Base-by-base conservation (phyloP, 2,329 filamentous ascomycete genomes). In the Pleoardoris graminearum region DNA sequence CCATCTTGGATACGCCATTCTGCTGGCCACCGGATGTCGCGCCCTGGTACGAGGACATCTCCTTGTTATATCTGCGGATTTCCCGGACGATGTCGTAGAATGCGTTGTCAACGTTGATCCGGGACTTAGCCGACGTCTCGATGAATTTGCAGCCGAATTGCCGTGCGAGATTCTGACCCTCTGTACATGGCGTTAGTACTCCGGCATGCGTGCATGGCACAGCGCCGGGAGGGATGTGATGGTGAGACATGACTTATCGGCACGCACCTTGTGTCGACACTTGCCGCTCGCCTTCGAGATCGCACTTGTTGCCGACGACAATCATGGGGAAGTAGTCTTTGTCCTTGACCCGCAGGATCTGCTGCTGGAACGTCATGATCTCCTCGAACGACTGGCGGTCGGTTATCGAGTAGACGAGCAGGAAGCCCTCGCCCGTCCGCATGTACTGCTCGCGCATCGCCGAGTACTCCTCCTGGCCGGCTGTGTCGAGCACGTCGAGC, bases 301-400 rank as follows among this genome's bases (percentile, higher is more conserved):
- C 94, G 79, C 93, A 97, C 83, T 99, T 99, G 85, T 99, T 99
- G 67, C 91, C 94, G 36, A 97, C 94, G 39, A 99, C 90, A 53
- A 97, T 96, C 81, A 99, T 97, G 66, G 94, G 94, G 81, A 99
- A 99, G 76, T 97, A 96, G 79, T 99, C 94, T 85, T 96, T 97
- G 81, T 97, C 94, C 84, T 99, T 99, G 68, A 99, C 94, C 66
- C 94, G 82, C 65, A 99, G 82, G 73, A 99, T 99, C 78, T 99
- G 94, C 82, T 97, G 92, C 78, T 97, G 92, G 79, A 97, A 97
- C 43, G 91, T 96, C 78, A 91, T 89, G 76, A 99, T 97, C 80
- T 99, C 94, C 75, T 99, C 93, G 71, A 97, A 97, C 69, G 90
- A 96, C 78, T 97, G 92, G 71, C 92, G 86, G 71, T 93, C 97